These are phyloP conservation scores for Westerdykella aurantiaca DNA, from an alignment of 2,329 filamentous ascomycete species.

Conservation along the genomic window DNA sequence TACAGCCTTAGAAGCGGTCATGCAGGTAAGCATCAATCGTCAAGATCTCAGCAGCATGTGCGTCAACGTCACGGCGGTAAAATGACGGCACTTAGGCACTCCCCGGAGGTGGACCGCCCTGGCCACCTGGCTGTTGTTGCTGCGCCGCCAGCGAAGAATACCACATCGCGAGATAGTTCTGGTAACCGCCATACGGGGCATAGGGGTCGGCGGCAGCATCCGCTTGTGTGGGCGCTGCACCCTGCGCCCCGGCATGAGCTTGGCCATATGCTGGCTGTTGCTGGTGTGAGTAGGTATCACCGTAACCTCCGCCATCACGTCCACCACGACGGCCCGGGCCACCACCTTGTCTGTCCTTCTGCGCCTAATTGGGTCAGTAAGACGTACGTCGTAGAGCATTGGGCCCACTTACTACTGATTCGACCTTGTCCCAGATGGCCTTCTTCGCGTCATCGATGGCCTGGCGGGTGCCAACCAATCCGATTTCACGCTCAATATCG, in stretches of 20 bases:
- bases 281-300: constrained; percentile 45
- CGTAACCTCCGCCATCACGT: constrained; percentile 36
- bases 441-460: constrained; percentile 75
- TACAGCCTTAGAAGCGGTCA: constrained; percentile 25
- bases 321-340: constrained; percentile 20
- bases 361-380: no score
- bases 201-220: constrained; percentile 54
- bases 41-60: constrained; percentile 31
- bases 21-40: constrained; percentile 36
- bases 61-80: constrained; percentile 32
- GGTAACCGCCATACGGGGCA: constrained; percentile 75
- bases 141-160: constrained; percentile 63
- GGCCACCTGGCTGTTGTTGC: constrained; percentile 32
- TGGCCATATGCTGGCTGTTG: constrained; percentile 38
- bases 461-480: constrained; percentile 70
- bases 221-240: constrained; percentile 43
- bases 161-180: constrained; percentile 75
- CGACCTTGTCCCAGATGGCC: constrained; percentile 87
- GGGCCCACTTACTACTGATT: constrained; percentile 66
- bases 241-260: constrained; percentile 23
- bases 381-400: no score
- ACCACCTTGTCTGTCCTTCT: constrained; percentile 22
- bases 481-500: constrained; percentile 80
- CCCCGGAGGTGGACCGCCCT: constrained; percentile 28
- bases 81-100: constrained; percentile 24